These are phyloP conservation scores for Amanita rimosa DNA, from an alignment of 768 basidiomycete species.

Conservation along the genomic window DNA sequence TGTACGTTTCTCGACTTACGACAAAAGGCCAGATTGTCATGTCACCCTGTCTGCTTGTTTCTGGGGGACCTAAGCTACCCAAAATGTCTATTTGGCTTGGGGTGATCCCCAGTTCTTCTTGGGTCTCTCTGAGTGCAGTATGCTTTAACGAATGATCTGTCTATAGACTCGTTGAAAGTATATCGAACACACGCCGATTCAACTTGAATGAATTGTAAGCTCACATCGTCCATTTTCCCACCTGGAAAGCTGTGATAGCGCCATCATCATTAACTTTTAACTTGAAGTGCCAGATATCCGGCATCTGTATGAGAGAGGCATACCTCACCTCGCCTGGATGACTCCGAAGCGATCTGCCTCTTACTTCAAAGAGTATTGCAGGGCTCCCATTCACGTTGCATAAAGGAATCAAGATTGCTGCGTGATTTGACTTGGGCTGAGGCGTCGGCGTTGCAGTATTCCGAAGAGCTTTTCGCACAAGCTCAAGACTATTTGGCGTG, in stretches of 20 bases:
- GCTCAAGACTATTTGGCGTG: conserved; percentile 22
- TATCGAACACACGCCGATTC: too few relatives aligned
- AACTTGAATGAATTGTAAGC: too few relatives aligned
- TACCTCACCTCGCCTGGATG: conserved; percentile 84
- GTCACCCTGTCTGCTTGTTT: conserved; percentile 35
- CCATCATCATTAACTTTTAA: background rate
- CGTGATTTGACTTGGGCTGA: conserved; percentile 24
- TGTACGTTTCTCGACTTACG: too few relatives aligned
- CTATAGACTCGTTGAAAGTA: too few relatives aligned
- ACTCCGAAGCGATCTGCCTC: conserved; percentile 47
- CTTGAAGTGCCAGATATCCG: background rate
- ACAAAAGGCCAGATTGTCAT: conserved; percentile 69
- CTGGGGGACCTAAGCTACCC: conserved; percentile 53
- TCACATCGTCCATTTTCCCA: conserved; percentile 54
- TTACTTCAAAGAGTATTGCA: conserved; percentile 61
- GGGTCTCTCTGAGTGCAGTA: conserved; percentile 61
- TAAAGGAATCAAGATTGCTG: conserved; percentile 66
- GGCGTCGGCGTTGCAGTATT: conserved; percentile 4
- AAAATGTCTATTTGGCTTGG: conserved; percentile 54
- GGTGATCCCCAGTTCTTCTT: conserved; percentile 60
- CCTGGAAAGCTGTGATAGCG: conserved; percentile 75
- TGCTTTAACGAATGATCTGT: conserved; percentile 40
- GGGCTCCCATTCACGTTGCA: conserved; percentile 63
- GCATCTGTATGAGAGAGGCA: background rate
- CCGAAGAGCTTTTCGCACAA: conserved; percentile 17